These are phyloP conservation scores for Gonapodya sp. DNA, from an alignment of 192 early-diverging fungal genomes.

Conservation along the genomic window DNA sequence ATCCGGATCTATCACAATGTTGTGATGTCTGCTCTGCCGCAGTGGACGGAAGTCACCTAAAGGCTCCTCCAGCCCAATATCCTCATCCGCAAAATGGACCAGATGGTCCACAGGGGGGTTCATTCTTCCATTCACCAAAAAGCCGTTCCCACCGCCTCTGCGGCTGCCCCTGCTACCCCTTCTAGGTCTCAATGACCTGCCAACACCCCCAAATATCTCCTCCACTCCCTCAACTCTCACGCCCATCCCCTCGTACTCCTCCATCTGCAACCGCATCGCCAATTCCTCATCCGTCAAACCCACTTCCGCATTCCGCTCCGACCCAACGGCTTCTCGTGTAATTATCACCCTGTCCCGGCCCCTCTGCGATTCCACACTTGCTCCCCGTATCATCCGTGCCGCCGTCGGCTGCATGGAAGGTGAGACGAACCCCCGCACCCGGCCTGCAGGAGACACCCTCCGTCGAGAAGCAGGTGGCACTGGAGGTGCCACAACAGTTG, in stretches of 20 bases:
- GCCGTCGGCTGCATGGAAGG: too few relatives aligned
- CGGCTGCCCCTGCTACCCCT: neutral
- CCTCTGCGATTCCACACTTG: too few relatives aligned
- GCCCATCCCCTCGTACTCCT: neutral
- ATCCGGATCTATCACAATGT: neutral
- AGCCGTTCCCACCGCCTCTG: neutral
- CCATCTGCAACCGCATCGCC: conserved; percentile 5
- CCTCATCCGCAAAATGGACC: neutral
- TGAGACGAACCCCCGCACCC: too few relatives aligned
- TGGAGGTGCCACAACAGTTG: too few relatives aligned
- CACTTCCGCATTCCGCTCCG: neutral
- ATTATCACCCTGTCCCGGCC: too few relatives aligned
- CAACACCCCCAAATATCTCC: neutral
- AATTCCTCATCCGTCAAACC: neutral
- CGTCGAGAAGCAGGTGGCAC: too few relatives aligned
- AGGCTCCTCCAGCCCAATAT: neutral
- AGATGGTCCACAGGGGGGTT: too few relatives aligned
- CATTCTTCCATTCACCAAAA: neutral
- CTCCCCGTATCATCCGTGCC: too few relatives aligned
- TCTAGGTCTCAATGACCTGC: neutral
- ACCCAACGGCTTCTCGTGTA: too few relatives aligned
- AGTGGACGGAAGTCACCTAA: too few relatives aligned
- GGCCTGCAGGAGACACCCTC: too few relatives aligned
- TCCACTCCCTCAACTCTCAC: neutral
- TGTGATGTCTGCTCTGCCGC: too few relatives aligned